phyloP scores from a whole-genome alignment of 208 protist genomes.

The Sergeia podlipaevii region DNA sequence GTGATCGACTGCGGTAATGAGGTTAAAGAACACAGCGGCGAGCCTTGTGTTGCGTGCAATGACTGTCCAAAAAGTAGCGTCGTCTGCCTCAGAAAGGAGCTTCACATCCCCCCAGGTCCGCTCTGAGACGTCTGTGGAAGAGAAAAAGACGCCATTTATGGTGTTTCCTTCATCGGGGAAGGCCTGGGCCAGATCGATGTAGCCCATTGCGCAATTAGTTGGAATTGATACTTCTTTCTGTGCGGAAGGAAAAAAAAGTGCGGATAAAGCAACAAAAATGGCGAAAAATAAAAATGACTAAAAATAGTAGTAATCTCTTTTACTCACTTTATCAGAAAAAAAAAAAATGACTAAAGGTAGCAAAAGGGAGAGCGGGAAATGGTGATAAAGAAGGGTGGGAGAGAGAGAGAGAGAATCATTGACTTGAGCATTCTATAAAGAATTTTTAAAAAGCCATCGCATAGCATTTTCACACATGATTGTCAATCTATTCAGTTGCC shows the following conservation, averaged over 20 bases:
- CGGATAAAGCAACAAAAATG: too few relatives aligned
- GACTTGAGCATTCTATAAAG: too few relatives aligned
- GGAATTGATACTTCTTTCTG: not conserved
- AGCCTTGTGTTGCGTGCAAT: conserved; percentile 53
- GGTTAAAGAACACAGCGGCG: conserved; percentile 31
- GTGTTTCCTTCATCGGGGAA: conserved; percentile 55
- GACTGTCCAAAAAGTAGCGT: conserved; percentile 84
- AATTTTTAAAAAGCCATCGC: too few relatives aligned
- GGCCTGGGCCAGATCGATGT: conserved; percentile 15
- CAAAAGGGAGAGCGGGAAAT: too few relatives aligned
- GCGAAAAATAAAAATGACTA: too few relatives aligned
- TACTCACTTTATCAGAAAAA: too few relatives aligned
- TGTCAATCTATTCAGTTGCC: too few relatives aligned
- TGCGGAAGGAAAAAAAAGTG: conserved; percentile 1
- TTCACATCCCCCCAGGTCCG: conserved; percentile 54
- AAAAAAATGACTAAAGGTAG: too few relatives aligned
- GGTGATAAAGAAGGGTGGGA: too few relatives aligned
- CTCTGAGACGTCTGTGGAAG: conserved; percentile 53
- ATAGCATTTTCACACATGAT: too few relatives aligned
- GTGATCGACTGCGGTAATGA: conserved; percentile 48
- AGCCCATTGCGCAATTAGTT: not conserved
- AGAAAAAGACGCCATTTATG: conserved; percentile 62
- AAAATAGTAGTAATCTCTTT: too few relatives aligned
- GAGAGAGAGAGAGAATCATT: too few relatives aligned
- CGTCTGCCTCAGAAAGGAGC: conserved; percentile 58